A percentile compares a stretch with the other conserved stretches of the same genome.
phyloP scores from a whole-genome alignment of 2,329 filamentous ascomycete species.

The Colletotrichum phormii region DNA sequence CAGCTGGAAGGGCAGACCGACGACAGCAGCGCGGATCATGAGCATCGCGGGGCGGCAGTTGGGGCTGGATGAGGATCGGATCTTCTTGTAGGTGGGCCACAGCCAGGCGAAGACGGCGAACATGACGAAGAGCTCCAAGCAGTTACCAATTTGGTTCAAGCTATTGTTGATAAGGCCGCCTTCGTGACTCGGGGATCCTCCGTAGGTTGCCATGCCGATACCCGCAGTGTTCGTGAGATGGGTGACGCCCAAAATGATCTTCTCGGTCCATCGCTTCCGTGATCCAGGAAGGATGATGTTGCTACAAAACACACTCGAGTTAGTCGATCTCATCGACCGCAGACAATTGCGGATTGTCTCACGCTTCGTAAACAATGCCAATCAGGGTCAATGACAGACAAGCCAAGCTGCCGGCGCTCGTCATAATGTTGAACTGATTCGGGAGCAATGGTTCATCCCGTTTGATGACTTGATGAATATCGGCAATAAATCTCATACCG shows the following conservation, averaged over 20 bases:
- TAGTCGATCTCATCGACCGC: not conserved
- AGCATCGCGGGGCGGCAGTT: slow-evolving; percentile 36
- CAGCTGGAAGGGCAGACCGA: slow-evolving; percentile 40
- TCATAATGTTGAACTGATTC: slow-evolving; percentile 42
- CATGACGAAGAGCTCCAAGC: slow-evolving; percentile 40
- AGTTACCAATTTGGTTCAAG: slow-evolving; percentile 39
- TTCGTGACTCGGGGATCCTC: slow-evolving; percentile 31
- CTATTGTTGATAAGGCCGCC: slow-evolving; percentile 36
- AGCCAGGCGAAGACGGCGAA: slow-evolving; percentile 39
- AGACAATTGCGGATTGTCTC: slow-evolving; percentile 9
- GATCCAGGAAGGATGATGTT: slow-evolving; percentile 39
- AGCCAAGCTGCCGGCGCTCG: slow-evolving; percentile 43
- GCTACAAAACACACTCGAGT: slow-evolving; percentile 10
- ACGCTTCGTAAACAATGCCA: slow-evolving; percentile 45
- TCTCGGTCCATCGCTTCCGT: slow-evolving; percentile 36
- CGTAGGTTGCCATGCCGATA: slow-evolving; percentile 38
- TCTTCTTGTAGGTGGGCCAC: slow-evolving; percentile 38
- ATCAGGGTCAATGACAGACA: slow-evolving; percentile 42
- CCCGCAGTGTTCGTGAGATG: slow-evolving; percentile 41
- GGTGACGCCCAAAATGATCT: slow-evolving; percentile 40
- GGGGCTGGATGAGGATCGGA: slow-evolving; percentile 17
- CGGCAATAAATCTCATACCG: slow-evolving; percentile 39
- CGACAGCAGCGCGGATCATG: slow-evolving; percentile 35
- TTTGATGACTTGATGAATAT: slow-evolving; percentile 41
- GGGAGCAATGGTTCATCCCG: slow-evolving; percentile 38